Conservation (phyloP, 2,329 filamentous ascomycete species). For the Trichoderma simmonsii region DNA sequence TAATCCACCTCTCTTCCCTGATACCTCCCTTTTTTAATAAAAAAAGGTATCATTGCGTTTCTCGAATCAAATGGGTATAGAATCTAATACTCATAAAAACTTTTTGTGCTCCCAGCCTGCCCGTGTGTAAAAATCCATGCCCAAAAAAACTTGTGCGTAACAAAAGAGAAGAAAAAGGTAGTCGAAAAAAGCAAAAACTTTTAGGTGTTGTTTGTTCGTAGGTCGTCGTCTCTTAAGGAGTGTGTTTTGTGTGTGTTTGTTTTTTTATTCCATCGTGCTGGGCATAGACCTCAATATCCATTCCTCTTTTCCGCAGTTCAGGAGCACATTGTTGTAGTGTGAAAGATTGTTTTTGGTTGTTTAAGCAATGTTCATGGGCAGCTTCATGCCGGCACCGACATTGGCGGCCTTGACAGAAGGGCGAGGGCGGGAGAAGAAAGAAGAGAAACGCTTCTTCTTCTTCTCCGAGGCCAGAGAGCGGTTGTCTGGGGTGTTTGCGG, state of each 20-base stretch:
- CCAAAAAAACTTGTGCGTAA: background rate
- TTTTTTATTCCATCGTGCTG: background rate
- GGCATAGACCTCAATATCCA: background rate
- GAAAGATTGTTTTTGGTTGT: background rate
- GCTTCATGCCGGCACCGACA: background rate
- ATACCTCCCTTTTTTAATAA: background rate
- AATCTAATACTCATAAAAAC: constrained; percentile 13
- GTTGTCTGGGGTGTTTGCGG: constrained; percentile 14
- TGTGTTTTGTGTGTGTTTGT: background rate
- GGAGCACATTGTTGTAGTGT: background rate
- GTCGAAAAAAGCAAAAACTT: constrained; percentile 3
- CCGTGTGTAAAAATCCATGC: background rate
- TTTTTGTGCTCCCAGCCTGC: constrained; percentile 11
- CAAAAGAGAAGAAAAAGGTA: background rate
- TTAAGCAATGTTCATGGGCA: background rate
- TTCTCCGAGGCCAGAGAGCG: background rate
- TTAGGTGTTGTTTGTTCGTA: background rate
- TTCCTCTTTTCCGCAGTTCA: background rate
- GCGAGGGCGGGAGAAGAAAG: background rate
- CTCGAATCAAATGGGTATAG: constrained; percentile 15
- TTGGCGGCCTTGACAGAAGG: background rate
- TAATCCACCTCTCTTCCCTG: background rate
- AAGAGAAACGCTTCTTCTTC: background rate
- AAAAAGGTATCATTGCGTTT: background rate
- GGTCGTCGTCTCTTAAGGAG: background rate